phyloP scores from a whole-genome alignment of 805 yeast genomes.

The Grigorovia humatica region DNA sequence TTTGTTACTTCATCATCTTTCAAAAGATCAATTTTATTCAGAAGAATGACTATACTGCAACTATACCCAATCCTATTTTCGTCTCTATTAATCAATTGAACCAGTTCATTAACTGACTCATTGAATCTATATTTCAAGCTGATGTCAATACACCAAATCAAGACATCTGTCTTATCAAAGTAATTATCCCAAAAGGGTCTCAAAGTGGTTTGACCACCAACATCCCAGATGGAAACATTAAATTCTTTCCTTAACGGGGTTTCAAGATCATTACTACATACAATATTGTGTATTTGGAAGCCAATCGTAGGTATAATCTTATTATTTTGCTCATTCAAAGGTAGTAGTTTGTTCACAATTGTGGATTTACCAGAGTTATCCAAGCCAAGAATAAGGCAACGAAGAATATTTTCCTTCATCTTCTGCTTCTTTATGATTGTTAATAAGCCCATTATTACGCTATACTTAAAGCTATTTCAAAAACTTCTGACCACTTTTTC shows the following conservation, averaged over 20 bases:
- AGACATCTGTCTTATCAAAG: slow-evolving; percentile 68
- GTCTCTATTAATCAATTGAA: slow-evolving; percentile 44
- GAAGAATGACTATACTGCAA: slow-evolving; percentile 41
- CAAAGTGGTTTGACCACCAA: slow-evolving; percentile 81
- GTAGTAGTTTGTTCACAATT: slow-evolving; percentile 49
- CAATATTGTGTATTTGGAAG: slow-evolving; percentile 61
- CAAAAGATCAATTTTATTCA: slow-evolving; percentile 66
- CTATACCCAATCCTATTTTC: slow-evolving; percentile 51
- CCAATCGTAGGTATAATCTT: slow-evolving; percentile 86
- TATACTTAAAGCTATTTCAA: not conserved
- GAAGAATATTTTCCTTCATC: slow-evolving; percentile 63
- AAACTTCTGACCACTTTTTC: not conserved
- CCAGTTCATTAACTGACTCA: slow-evolving; percentile 59
- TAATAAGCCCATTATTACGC: slow-evolving; percentile 58
- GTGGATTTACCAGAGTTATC: slow-evolving; percentile 93
- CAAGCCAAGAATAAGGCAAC: slow-evolving; percentile 70
- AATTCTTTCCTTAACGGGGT: slow-evolving; percentile 10
- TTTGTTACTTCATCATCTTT: slow-evolving; percentile 10
- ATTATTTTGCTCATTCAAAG: slow-evolving; percentile 22
- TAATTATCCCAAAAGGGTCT: slow-evolving; percentile 91
- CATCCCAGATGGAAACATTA: slow-evolving; percentile 67
- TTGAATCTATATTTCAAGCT: slow-evolving; percentile 44
- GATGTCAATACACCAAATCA: slow-evolving; percentile 82
- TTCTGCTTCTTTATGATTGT: slow-evolving; percentile 75
- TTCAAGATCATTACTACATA: slow-evolving; percentile 22